Base-by-base conservation (phyloP, 164 flowering plant genomes). In the Vitis amurensis region DNA sequence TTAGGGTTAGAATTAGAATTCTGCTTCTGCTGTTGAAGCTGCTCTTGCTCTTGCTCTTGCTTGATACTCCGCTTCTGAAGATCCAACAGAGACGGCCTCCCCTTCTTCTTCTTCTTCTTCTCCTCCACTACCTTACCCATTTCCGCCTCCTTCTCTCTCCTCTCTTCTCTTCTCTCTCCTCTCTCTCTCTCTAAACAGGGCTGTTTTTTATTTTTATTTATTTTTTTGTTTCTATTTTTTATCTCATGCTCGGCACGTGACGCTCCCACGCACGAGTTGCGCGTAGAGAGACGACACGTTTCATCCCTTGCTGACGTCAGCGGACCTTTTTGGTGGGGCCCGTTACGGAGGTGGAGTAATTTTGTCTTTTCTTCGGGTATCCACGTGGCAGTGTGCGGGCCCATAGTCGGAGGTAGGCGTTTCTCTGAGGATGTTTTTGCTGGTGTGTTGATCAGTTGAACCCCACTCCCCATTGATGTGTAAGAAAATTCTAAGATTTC, bases 11-110 rank as follows among this genome's bases (percentile, higher is more conserved):
- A 75, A 70, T 60, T 68, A 55, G 82, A 53, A 50, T 19, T 58
- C 12, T 48, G 58, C 23, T 70, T 31, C 51, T 59, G 55, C 8
- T 72, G 63, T 2, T 58, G 72, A 1, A 52, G 55, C 55, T 72
- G 76, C 10, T 72, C 64, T 29, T 69, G 74, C n/a, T 71, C 17
- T 17, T 72, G 68, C 12, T 52, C 64, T 16, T 79, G 61, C 50
- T 55, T 76, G 64, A 83, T 61, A 16, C 14, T 63, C 14, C 86
- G 84, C 49, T 83, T 83, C 68, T 83, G 84, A 64, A 83, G 86
- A 81, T 83, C 86, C 19, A 83, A 55, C 3, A 83, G 81, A 68
- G 86, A 83, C 2, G 86, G 86, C n/a, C 86, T 67, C 9, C 86
- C 86, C 73, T 83, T 83, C 81, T 83, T 83, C 83, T 79, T 81